Conservation (phyloP, 768 basidiomycete genomes). For the Lactarius quietus region DNA sequence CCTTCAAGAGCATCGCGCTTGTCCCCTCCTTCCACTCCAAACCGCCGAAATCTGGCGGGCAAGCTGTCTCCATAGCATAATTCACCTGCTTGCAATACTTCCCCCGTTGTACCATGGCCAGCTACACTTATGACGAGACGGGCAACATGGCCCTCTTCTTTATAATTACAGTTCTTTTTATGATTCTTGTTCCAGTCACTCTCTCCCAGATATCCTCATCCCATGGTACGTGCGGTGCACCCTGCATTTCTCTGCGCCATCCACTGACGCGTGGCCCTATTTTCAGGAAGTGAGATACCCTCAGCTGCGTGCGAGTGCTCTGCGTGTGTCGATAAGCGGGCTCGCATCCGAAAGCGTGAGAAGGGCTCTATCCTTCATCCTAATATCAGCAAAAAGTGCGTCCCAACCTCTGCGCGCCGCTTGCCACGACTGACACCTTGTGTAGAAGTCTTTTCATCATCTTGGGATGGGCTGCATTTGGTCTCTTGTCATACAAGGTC, state of each 20-base stretch:
- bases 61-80: neutral
- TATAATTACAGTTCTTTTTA: slow-evolving; percentile 81
- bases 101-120: slow-evolving; percentile 49
- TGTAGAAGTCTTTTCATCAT: slow-evolving; percentile 56
- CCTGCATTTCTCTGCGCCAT: neutral
- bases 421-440: neutral
- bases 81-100: slow-evolving; percentile 2
- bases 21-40: neutral
- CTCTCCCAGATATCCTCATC: slow-evolving; percentile 31
- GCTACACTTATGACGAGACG: slow-evolving; percentile 82
- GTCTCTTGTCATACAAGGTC: slow-evolving; percentile 62
- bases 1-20: neutral
- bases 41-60: neutral
- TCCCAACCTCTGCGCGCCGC: slow-evolving; percentile 4
- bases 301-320: slow-evolving; percentile 23
- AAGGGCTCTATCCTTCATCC: slow-evolving; percentile 24
- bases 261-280: neutral
- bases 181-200: slow-evolving; percentile 79
- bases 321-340: slow-evolving; percentile 32
- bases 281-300: slow-evolving; percentile 14
- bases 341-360: slow-evolving; percentile 30
- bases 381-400: slow-evolving; percentile 16
- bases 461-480: slow-evolving; percentile 73
- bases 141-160: slow-evolving; percentile 90
- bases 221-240: slow-evolving; percentile 5